A percentile compares a stretch with the other conserved stretches of the same genome.
Conservation (phyloP, 129 eudicot species). For the Centella asiatica region DNA sequence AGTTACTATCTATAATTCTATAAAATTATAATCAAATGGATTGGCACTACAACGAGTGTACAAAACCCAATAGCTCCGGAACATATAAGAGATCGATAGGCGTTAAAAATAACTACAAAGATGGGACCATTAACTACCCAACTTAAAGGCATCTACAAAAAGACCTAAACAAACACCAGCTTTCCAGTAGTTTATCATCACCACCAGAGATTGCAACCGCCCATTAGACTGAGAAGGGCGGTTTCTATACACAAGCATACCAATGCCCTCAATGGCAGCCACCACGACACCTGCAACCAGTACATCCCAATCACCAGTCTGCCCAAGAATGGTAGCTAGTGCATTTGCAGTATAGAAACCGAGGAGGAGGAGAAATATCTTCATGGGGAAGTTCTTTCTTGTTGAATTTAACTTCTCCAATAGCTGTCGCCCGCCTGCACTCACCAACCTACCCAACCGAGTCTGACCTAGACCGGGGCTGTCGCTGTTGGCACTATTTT, state of each 20-base stretch:
- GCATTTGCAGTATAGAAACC: conserved; percentile 98
- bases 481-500: conserved; percentile 36
- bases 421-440: conserved; percentile 66
- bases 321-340: conserved; percentile 89
- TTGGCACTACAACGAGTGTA: too few relatives aligned
- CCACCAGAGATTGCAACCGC: conserved; percentile 63
- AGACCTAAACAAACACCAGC: conserved; percentile 98
- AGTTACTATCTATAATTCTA: too few relatives aligned
- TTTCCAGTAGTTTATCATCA: conserved; percentile 87
- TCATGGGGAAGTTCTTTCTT: conserved; percentile 84
- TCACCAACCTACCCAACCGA: conserved; percentile 73
- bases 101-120: too few relatives aligned
- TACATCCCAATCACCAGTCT: conserved; percentile 97
- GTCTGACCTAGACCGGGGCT: conserved; percentile 61
- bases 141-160: conserved; percentile 93
- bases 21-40: too few relatives aligned
- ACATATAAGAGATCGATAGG: too few relatives aligned
- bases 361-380: conserved; percentile 81
- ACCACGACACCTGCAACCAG: conserved; percentile 91
- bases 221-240: conserved; percentile 27
- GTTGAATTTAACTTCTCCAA: conserved; percentile 74
- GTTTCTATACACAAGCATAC: conserved; percentile 72
- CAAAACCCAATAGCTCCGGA: too few relatives aligned
- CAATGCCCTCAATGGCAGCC: conserved; percentile 92
- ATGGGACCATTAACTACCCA: conserved; percentile 68